Evolutionary conservation across 2,329 filamentous ascomycete genomes (phyloP), one percentile per base, ranked within the genome.

Genomic region (Pseudogymnoascus sp.): DNA sequence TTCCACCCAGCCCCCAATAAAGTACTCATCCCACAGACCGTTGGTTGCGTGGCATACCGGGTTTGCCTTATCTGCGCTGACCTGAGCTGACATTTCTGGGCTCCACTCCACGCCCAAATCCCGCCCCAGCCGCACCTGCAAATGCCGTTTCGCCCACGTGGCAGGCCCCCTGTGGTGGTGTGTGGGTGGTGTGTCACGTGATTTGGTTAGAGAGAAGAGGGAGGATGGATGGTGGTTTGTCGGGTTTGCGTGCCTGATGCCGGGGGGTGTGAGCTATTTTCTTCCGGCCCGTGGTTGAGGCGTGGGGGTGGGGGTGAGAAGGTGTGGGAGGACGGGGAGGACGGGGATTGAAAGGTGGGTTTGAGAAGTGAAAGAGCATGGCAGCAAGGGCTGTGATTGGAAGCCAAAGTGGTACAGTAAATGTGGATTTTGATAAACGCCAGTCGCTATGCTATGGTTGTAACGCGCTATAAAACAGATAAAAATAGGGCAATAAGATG

Each of bases 351-450:
- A 28, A 12, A 31, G 23, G 44, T 53, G 44, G 28, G 47, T 18
- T 50, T 50, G 44, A 6, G 21, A 14, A 25, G 10, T 44, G 18
- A 23, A 14, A 16, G 23, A 28, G 14, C 44, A 11, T 50, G 44
- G 44, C 23, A 28, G 44, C 44, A 50, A 50, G 21, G 42, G 44
- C 14, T 21, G 14, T 44, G 40, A 21, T 44, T 10, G 18, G 7
- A 8, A 47, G 21, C 12, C 6, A 23, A 33, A 33, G 25, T n/a
- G 18, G 25, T 31, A n/a, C 16, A 23, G 40, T 56, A 56, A 56
- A 33, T 56, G 50, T 56, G 50, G 50, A 23, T 53, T 56, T 18
- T 56, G 50, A 56, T 56, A 50, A 53, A 56, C 28, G 50, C 50
- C n/a, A 33, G 7, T 33, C 31, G 31, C 31, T 33, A 33, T 56